Base-by-base conservation (phyloP, 805 yeast species). In the Cyberlindnera veronae region DNA sequence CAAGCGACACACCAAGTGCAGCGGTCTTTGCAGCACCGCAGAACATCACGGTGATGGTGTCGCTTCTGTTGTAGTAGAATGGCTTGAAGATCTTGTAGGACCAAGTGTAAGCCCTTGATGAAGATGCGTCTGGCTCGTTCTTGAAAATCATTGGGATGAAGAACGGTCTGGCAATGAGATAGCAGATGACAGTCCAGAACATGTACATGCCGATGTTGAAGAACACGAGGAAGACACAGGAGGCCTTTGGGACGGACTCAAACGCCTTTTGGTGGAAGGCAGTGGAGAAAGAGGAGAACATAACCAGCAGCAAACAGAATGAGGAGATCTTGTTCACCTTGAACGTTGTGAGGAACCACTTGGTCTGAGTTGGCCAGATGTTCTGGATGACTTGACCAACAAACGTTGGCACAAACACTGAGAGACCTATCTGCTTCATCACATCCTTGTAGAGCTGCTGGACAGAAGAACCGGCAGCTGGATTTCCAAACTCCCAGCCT, bases 21-120 rank as follows among this genome's bases (percentile, higher is more conserved):
- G 95, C 96, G 1, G 96, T 88, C 61, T 88, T 89, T 2, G 96
- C 95, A 5, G 95, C 91, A 10, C 95, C 95, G 62, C 95, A 86
- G 44, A 87, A 71, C 83, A 88, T 74, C 36, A 89, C 74, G 11
- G 90, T 72, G 26, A 86, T 85, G 0, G 95, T 77, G 54, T 89
- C 95, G 37, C 67, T 61, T 50, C 81, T 75, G 52, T 71, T 69
- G 61, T 84, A 84, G 61, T 82, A 84, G 53, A 84, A 86, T 2
- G 91, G 91, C 39, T 69, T 61, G 39, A 64, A 63, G 10, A 62
- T 29, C 40, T 55, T 60, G 43, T 64, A 66, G 1, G 67, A 45
- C 49, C 60, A 62, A 6, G 50, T 69, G 52, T 85, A 84, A 0
- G 61, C 4, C 24, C 32, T 63, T 2, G 82, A 56, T 2, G 74